phyloP scores from a whole-genome alignment of 2,329 filamentous ascomycete species.

The Trichophyton mentagrophytes region DNA sequence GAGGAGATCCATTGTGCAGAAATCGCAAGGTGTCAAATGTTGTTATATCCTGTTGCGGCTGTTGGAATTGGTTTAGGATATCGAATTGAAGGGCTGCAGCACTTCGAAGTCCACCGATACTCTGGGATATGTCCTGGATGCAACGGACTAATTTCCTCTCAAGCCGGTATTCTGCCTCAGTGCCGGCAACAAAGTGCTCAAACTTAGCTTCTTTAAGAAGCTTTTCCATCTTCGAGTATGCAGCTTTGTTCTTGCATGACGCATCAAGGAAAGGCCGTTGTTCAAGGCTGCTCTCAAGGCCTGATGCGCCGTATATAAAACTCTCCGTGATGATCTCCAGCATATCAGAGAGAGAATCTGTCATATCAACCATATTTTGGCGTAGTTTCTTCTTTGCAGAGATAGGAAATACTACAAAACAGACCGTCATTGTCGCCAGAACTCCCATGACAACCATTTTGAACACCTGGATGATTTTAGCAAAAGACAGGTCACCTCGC shows the following conservation, averaged over 20 bases:
- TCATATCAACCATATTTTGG: slow-evolving; percentile 59
- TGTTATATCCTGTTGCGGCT: neutral
- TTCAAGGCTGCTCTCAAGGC: slow-evolving; percentile 59
- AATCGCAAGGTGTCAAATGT: neutral
- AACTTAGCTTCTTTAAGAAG: slow-evolving; percentile 75
- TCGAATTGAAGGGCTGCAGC: slow-evolving; percentile 82
- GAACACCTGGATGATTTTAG: slow-evolving; percentile 68
- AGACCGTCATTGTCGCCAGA: slow-evolving; percentile 56
- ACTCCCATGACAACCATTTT: slow-evolving; percentile 77
- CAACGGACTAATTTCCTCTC: slow-evolving; percentile 72
- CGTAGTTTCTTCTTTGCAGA: slow-evolving; percentile 64
- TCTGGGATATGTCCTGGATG: slow-evolving; percentile 73
- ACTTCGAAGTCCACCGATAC: slow-evolving; percentile 78
- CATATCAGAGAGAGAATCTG: slow-evolving; percentile 66
- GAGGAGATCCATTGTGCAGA: slow-evolving; percentile 9
- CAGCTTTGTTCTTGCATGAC: slow-evolving; percentile 50
- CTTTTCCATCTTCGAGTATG: slow-evolving; percentile 58
- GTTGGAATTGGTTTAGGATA: slow-evolving; percentile 53
- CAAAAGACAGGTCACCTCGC: slow-evolving; percentile 64
- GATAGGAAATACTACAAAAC: slow-evolving; percentile 63
- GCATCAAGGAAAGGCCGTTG: slow-evolving; percentile 52
- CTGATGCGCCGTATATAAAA: slow-evolving; percentile 55
- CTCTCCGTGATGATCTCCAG: slow-evolving; percentile 67
- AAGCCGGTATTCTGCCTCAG: slow-evolving; percentile 63
- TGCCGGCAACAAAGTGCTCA: slow-evolving; percentile 73